Evolutionary conservation across 2,329 filamentous ascomycete species (phyloP).

Genomic region (Botrytis byssoidea): DNA sequence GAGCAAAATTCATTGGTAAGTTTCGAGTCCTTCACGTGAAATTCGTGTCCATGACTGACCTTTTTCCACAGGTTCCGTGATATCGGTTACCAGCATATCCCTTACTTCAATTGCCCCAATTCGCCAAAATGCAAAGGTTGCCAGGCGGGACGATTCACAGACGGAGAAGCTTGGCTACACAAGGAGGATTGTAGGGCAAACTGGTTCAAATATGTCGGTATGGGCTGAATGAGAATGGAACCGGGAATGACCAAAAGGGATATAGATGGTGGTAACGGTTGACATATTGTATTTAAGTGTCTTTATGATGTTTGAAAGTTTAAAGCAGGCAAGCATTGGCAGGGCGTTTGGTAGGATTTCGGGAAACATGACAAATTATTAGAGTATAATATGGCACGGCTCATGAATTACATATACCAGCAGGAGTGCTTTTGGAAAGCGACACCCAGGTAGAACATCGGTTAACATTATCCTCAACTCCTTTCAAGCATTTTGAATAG

Average conservation of each 20-base stretch:
- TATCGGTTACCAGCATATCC: constrained; percentile 97
- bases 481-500: not conserved
- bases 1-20: constrained; percentile 88
- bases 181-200: constrained; percentile 92
- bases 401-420: constrained; percentile 22
- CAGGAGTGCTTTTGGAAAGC: constrained; percentile 10
- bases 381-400: constrained; percentile 18
- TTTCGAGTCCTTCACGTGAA: not conserved
- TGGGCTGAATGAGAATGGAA: constrained; percentile 51
- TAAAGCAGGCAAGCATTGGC: constrained; percentile 23
- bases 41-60: constrained; percentile 15
- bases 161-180: constrained; percentile 80
- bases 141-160: constrained; percentile 81
- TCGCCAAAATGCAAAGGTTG: constrained; percentile 90
- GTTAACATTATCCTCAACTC: not conserved
- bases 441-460: not conserved
- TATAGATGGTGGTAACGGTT: not conserved
- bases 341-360: constrained; percentile 21
- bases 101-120: constrained; percentile 98
- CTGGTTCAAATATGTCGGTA: constrained; percentile 95
- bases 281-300: constrained; percentile 19
- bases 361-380: constrained; percentile 12
- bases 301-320: constrained; percentile 20
- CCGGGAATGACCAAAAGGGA: not conserved
- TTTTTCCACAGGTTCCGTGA: constrained; percentile 81